Evolutionary conservation across 768 basidiomycete genomes (phyloP).

Genomic region (Leccinum disarticulatum): DNA sequence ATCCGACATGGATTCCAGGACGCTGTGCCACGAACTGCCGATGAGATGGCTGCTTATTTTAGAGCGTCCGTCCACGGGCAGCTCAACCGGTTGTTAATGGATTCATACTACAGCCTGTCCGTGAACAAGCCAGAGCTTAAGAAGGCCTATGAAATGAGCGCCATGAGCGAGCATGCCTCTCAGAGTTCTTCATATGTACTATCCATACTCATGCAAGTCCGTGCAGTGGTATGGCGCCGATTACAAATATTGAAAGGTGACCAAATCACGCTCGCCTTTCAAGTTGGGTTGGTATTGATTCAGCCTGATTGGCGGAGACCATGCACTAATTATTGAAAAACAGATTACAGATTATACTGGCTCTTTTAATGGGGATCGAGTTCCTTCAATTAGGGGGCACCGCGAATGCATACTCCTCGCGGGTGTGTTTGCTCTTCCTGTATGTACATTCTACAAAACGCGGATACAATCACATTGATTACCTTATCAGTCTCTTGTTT

Average conservation of each 20-base stretch:
- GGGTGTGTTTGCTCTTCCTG: slow-evolving; percentile 80
- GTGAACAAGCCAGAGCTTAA: slow-evolving; percentile 46
- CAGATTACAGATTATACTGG: slow-evolving; percentile 37
- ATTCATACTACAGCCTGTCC: slow-evolving; percentile 42
- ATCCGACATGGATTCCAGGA: slow-evolving; percentile 40
- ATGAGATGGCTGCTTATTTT: slow-evolving; percentile 56
- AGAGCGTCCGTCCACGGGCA: slow-evolving; percentile 38
- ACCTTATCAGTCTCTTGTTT: slow-evolving; percentile 42
- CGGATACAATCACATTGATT: background rate
- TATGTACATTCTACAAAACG: slow-evolving; percentile 31
- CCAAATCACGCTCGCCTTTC: slow-evolving; percentile 33
- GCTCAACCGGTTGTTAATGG: slow-evolving; percentile 47
- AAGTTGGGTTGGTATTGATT: slow-evolving; percentile 7
- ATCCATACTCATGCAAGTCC: slow-evolving; percentile 44
- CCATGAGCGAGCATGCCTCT: slow-evolving; percentile 45
- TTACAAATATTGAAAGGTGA: slow-evolving; percentile 48
- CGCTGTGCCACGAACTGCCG: slow-evolving; percentile 50
- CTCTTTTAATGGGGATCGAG: slow-evolving; percentile 32
- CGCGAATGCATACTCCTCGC: slow-evolving; percentile 42
- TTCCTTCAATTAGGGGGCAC: slow-evolving; percentile 40
- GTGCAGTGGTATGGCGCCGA: slow-evolving; percentile 44
- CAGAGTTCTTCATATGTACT: slow-evolving; percentile 45
- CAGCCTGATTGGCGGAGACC: background rate
- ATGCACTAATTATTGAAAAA: background rate
- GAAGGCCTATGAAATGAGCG: slow-evolving; percentile 47